Evolutionary conservation across 106 monocot genomes (phyloP).

Genomic region (Iris macrosiphon): DNA sequence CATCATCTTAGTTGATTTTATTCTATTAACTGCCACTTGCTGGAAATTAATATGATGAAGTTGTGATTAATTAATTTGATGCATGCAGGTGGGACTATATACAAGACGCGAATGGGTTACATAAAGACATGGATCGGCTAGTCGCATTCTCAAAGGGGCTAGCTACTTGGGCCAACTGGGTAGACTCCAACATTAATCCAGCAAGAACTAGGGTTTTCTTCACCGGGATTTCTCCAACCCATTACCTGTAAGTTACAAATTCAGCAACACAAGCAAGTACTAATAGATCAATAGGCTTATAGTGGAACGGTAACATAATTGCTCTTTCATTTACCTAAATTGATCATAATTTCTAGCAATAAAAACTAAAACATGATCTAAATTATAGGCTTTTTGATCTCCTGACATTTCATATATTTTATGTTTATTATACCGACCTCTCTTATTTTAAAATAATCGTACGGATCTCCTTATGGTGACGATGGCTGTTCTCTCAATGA

Average conservation of each 20-base stretch:
- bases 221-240: slow-evolving; percentile 59
- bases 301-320: neutral
- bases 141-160: slow-evolving; percentile 55
- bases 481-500: neutral
- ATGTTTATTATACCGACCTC: neutral
- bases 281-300: no score
- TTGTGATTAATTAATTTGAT: neutral
- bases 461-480: neutral
- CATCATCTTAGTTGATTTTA: no score
- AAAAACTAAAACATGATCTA: neutral
- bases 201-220: slow-evolving; percentile 40
- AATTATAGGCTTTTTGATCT: neutral
- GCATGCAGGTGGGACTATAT: slow-evolving; percentile 68
- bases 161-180: slow-evolving; percentile 53
- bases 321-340: neutral
- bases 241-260: slow-evolving; percentile 32
- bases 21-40: neutral
- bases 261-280: neutral
- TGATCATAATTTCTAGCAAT: neutral
- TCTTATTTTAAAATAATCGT: neutral
- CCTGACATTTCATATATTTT: neutral
- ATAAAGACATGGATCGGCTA: slow-evolving; percentile 58
- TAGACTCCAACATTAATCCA: slow-evolving; percentile 31
- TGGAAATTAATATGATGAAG: neutral
- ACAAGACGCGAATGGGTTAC: slow-evolving; percentile 29